Conservation (phyloP, 805 yeast genomes). For the Saccharomycopsis schoenii region DNA sequence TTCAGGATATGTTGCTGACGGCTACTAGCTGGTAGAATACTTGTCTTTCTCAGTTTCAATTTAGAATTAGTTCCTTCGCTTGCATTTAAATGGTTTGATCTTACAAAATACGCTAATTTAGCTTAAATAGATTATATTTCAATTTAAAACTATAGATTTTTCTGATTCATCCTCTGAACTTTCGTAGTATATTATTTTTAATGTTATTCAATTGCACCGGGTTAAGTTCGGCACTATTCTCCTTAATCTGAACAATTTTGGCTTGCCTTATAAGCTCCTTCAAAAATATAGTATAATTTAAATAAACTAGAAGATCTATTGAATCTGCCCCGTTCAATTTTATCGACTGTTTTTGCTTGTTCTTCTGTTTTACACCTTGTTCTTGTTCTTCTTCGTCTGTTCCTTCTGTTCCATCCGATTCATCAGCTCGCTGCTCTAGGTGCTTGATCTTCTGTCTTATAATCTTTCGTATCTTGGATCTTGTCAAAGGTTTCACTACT, state of each 20-base stretch:
- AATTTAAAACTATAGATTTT: too few relatives aligned
- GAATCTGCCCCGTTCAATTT: slow-evolving; percentile 10
- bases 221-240: slow-evolving; percentile 10
- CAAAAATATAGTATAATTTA: slow-evolving; percentile 14
- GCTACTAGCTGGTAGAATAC: too few relatives aligned
- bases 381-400: background rate
- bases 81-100: too few relatives aligned
- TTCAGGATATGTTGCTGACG: too few relatives aligned
- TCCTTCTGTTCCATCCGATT: background rate
- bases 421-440: background rate
- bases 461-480: slow-evolving; percentile 8
- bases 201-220: slow-evolving; percentile 15
- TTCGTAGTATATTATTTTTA: slow-evolving; percentile 7
- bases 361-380: too few relatives aligned
- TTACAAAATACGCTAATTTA: too few relatives aligned
- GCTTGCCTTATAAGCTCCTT: slow-evolving; percentile 12
- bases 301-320: slow-evolving; percentile 14
- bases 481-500: slow-evolving; percentile 9
- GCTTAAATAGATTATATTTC: too few relatives aligned
- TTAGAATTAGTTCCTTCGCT: too few relatives aligned
- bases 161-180: slow-evolving; percentile 12
- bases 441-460: slow-evolving; percentile 3
- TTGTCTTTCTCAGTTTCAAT: too few relatives aligned
- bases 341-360: background rate
- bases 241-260: slow-evolving; percentile 6